phyloP scores from a whole-genome alignment of 306 rosid genomes.

The Gastrolobium bilobum region DNA sequence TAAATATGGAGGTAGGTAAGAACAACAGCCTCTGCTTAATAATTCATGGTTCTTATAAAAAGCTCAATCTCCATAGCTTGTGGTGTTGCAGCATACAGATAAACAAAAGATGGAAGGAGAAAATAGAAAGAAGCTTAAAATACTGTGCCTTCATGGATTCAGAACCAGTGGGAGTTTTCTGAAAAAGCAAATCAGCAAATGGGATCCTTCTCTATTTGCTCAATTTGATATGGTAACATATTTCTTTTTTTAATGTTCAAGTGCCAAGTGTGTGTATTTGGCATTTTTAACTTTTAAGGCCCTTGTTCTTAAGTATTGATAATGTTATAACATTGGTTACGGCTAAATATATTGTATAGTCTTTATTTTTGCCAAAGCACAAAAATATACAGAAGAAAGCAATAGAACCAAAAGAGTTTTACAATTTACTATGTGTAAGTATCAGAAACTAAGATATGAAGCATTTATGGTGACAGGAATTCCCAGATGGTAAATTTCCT shows the following conservation, averaged over 20 bases:
- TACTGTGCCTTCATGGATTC: conserved; percentile 92
- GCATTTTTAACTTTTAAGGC: neutral
- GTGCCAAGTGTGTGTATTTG: neutral
- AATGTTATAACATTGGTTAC: neutral
- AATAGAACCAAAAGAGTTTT: neutral
- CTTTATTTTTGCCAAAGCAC: neutral
- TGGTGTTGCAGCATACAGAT: neutral
- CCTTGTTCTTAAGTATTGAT: neutral
- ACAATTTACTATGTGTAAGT: neutral
- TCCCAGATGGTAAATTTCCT: conserved; percentile 77
- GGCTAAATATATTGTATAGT: neutral
- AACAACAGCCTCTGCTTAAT: neutral
- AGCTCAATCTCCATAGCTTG: neutral
- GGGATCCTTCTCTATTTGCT: conserved; percentile 80
- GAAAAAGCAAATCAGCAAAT: conserved; percentile 81
- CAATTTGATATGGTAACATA: conserved; percentile 71
- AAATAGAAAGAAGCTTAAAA: conserved; percentile 65
- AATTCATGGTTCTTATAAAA: conserved; percentile 24
- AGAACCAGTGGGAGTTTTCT: conserved; percentile 87
- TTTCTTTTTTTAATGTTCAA: neutral
- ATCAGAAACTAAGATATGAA: neutral
- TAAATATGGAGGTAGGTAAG: conserved; percentile 47
- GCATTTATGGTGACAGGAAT: conserved; percentile 56
- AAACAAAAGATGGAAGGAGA: conserved; percentile 54
- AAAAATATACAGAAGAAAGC: neutral